A percentile compares a stretch with the other conserved stretches of the same genome.
Evolutionary conservation across 1,284 basidiomycete species (phyloP).

Genomic region (Sutorius eximius): DNA sequence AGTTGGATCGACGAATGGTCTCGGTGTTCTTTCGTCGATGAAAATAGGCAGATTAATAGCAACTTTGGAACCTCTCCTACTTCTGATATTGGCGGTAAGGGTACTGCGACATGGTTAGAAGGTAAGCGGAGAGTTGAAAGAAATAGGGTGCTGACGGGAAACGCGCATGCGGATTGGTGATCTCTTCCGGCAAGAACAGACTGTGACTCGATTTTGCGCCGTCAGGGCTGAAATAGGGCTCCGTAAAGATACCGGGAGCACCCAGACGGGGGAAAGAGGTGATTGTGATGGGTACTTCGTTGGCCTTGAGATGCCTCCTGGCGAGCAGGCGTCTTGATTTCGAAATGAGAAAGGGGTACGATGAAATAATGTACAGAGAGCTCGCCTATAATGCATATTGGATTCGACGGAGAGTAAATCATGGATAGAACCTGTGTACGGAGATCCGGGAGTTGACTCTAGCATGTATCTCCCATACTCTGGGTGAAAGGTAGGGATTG

Average conservation of each 20-base stretch:
- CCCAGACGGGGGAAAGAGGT: slow-evolving; percentile 96
- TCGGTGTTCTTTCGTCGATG: slow-evolving; percentile 84
- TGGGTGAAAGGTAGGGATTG: slow-evolving; percentile 93
- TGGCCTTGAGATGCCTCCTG: slow-evolving; percentile 76
- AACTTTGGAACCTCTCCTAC: slow-evolving; percentile 89
- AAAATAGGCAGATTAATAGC: slow-evolving; percentile 95
- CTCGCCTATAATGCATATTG: slow-evolving; percentile 89
- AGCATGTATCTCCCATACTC: slow-evolving; percentile 99
- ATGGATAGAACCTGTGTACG: slow-evolving; percentile 84
- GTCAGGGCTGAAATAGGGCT: slow-evolving; percentile 79
- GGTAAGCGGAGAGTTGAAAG: neutral
- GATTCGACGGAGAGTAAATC: slow-evolving; percentile 89
- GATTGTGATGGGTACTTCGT: slow-evolving; percentile 91
- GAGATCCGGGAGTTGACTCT: slow-evolving; percentile 94
- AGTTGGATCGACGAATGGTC: slow-evolving; percentile 87
- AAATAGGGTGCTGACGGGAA: slow-evolving; percentile 77
- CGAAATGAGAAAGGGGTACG: slow-evolving; percentile 5
- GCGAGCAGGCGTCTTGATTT: slow-evolving; percentile 78
- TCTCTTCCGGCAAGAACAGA: slow-evolving; percentile 92
- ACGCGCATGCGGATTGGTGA: slow-evolving; percentile 95
- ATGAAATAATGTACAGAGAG: neutral
- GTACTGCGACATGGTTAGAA: slow-evolving; percentile 56
- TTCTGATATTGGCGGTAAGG: slow-evolving; percentile 92
- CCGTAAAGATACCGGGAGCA: slow-evolving; percentile 86
- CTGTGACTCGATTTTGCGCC: slow-evolving; percentile 84